These are phyloP conservation scores for Pestalotiopsis sp. DNA, from an alignment of 2,329 filamentous ascomycete genomes.

Conservation along the genomic window DNA sequence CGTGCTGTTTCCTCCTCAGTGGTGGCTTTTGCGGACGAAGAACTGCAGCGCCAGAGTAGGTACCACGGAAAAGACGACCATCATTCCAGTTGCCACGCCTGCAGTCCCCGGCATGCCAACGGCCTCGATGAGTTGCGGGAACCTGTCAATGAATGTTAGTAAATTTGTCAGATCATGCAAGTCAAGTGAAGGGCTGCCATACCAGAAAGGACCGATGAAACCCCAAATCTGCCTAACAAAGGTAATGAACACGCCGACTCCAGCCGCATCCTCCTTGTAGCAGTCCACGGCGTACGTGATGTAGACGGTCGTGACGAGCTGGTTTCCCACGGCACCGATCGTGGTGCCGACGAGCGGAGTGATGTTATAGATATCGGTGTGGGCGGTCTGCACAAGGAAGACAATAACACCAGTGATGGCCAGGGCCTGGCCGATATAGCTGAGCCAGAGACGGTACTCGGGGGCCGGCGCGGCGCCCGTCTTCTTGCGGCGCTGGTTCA, in stretches of 20 bases:
- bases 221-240: conserved; percentile 58
- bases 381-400: conserved; percentile 54
- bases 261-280: conserved; percentile 52
- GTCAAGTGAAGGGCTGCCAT: background rate
- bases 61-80: conserved; percentile 26
- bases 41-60: conserved; percentile 21
- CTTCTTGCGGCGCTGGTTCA: conserved; percentile 40
- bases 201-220: conserved; percentile 47
- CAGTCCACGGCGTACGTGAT: conserved; percentile 65
- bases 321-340: conserved; percentile 57
- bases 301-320: conserved; percentile 62
- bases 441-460: conserved; percentile 61
- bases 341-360: conserved; percentile 58
- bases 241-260: conserved; percentile 61
- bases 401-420: conserved; percentile 55
- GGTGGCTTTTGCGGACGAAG: conserved; percentile 16
- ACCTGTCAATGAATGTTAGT: conserved; percentile 22
- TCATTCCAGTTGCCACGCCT: conserved; percentile 38
- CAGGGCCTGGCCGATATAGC: conserved; percentile 54
- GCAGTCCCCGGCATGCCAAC: conserved; percentile 36
- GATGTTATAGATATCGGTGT: conserved; percentile 52
- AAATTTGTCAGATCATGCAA: background rate
- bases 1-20: background rate
- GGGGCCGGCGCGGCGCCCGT: conserved; percentile 37
- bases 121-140: conserved; percentile 41